Conservation (phyloP, 495 filamentous ascomycete genomes). For the Pseudoneurospora amorphoporcata region DNA sequence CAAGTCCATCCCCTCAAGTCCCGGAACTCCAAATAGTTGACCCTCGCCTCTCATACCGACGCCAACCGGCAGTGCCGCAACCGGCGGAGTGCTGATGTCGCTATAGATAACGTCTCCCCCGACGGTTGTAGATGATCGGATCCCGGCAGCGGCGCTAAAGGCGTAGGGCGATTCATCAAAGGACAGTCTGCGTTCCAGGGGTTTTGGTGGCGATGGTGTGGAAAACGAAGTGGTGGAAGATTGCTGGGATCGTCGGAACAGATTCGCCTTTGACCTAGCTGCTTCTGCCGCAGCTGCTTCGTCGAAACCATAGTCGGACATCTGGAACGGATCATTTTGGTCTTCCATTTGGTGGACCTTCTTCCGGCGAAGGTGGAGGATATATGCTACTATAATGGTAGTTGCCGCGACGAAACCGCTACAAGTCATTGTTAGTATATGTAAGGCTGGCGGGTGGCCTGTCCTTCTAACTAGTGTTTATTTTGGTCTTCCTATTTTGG, state of each 20-base stretch:
- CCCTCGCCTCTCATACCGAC: background rate
- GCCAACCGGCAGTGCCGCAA: background rate
- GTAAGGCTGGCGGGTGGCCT: background rate
- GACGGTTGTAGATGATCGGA: background rate
- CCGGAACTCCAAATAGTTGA: background rate
- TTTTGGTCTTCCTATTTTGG: background rate
- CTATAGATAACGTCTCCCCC: background rate
- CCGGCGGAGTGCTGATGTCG: background rate
- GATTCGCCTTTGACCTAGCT: background rate
- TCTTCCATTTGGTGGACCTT: constrained; percentile 19
- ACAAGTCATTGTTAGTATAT: background rate
- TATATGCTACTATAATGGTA: constrained; percentile 1
- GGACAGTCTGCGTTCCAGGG: background rate
- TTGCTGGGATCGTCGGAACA: background rate
- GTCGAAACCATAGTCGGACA: constrained; percentile 19
- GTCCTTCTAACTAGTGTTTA: background rate
- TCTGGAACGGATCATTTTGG: constrained; percentile 14
- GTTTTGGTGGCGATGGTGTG: background rate
- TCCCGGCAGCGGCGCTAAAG: background rate
- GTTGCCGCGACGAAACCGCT: background rate
- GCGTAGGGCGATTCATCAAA: background rate
- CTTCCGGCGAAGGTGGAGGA: constrained; percentile 14
- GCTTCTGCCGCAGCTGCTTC: constrained; percentile 2
- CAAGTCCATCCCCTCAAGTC: background rate
- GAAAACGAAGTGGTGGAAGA: background rate